These are phyloP conservation scores for Lanmaoa rubissima DNA, from an alignment of 768 basidiomycete genomes.

Conservation along the genomic window DNA sequence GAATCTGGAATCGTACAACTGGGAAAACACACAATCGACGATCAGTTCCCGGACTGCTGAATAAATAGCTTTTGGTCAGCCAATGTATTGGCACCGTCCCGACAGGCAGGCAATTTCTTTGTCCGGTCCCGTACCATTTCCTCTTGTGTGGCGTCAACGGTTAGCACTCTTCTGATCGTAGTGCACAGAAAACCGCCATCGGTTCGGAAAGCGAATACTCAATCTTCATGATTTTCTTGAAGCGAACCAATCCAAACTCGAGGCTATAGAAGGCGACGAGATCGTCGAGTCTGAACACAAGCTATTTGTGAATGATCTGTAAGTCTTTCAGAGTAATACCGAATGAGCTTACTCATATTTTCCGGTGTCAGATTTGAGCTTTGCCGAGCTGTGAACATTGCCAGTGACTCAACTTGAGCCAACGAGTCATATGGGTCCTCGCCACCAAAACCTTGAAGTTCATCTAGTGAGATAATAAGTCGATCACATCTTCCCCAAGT, in stretches of 20 bases:
- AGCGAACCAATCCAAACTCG: too few species aligned
- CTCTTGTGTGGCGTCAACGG: neutral
- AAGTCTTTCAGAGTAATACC: too few species aligned
- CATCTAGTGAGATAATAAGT: neutral
- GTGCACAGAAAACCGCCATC: neutral
- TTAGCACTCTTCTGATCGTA: neutral
- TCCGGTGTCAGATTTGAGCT: neutral
- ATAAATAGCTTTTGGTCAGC: neutral
- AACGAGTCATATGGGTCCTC: neutral
- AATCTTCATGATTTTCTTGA: neutral
- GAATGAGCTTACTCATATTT: neutral
- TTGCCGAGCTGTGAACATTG: neutral
- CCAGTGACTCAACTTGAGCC: too few species aligned
- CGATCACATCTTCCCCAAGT: neutral
- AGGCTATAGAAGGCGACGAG: neutral
- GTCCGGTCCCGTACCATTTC: neutral
- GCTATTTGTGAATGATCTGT: neutral
- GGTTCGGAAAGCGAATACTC: neutral
- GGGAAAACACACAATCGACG: neutral
- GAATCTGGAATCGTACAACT: neutral
- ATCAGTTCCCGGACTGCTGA: neutral
- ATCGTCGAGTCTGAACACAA: neutral
- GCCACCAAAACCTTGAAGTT: neutral
- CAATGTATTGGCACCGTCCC: neutral
- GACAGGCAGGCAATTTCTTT: neutral